phyloP scores from a whole-genome alignment of 495 filamentous ascomycete species.

The Penicillium cinerascens region DNA sequence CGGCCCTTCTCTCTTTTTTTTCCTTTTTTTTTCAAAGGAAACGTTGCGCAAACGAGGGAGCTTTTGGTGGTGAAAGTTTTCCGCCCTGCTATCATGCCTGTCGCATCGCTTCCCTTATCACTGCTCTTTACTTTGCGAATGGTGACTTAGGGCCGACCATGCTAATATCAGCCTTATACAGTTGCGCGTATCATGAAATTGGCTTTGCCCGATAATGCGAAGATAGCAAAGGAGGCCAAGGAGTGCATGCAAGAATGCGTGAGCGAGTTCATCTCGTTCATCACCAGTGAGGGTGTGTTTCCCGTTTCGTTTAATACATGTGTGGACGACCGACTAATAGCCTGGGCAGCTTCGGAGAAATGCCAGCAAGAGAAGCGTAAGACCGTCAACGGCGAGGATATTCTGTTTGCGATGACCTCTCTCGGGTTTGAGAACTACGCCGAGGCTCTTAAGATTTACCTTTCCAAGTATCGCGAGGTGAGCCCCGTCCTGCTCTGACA shows the following conservation, averaged over 20 bases:
- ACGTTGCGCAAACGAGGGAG: background rate
- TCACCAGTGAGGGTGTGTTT: slow-evolving; percentile 90
- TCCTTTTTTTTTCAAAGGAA: background rate
- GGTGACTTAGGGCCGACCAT: background rate
- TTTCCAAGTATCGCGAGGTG: slow-evolving; percentile 97
- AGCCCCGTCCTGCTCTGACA: slow-evolving; percentile 36
- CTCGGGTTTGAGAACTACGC: slow-evolving; percentile 98
- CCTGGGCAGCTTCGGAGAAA: slow-evolving; percentile 84
- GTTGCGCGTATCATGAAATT: slow-evolving; percentile 99
- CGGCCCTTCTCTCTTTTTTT: background rate
- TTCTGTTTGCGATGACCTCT: slow-evolving; percentile 97
- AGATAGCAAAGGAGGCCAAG: slow-evolving; percentile 98
- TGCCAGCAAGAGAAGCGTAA: slow-evolving; percentile 99
- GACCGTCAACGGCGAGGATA: slow-evolving; percentile 98
- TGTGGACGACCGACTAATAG: slow-evolving; percentile 1
- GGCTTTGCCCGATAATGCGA: slow-evolving; percentile 94
- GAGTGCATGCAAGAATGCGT: slow-evolving; percentile 99
- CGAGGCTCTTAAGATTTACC: slow-evolving; percentile 95
- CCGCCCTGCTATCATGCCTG: background rate
- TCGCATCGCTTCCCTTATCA: background rate
- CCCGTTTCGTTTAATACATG: background rate
- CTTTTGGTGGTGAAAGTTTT: background rate
- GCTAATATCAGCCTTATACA: slow-evolving; percentile 90
- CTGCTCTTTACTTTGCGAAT: background rate
- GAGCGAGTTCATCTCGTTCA: slow-evolving; percentile 99